Evolutionary conservation across 2,329 filamentous ascomycete genomes (phyloP), one percentile per base, ranked within the genome.

Genomic region (Cladophialophora bantiana): DNA sequence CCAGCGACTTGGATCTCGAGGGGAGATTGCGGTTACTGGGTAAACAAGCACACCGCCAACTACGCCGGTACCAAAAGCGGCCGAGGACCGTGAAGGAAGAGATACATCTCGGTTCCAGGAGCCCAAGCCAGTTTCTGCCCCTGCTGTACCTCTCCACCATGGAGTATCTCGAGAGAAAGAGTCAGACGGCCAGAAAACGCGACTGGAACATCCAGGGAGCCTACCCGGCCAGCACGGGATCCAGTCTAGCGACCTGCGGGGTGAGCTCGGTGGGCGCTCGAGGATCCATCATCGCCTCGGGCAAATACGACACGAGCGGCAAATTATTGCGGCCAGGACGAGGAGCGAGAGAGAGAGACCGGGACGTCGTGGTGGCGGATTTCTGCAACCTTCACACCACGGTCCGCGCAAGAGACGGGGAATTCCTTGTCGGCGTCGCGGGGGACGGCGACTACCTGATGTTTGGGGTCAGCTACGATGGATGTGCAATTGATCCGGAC

Each of bases 31-130:
- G 64, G 36, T 50, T 72, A 34, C 60, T 72, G 18, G 69, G 70
- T 13, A 69, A 66, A 52, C 63, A 70, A 48, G 70, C 70, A n/a
- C 56, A 71, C 62, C 58, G 66, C 9, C 70, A 71, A 53, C 48
- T 71, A 20, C 65, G 66, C 15, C 70, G 68, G 57, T 72, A 71
- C 57, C 70, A 72, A 50, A 72, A 72, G 48, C 65, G 68, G 15
- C 62, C 65, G 18, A 35, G 68, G 34, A 68, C 35, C 36, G 20
- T 62, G n/a, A 52, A 53, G 5, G 68, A 67, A 35, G 62, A 71
- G 32, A 20, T 68, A 15, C 62, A 66, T 18, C 59, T 71, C 34
- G 70, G 69, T 5, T 71, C 70, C 7, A 62, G 64, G 20, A 71
- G 69, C 52, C 69, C 67, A n/a, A 57, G 45, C 7, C 70, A 70